phyloP scores from a whole-genome alignment of 2,329 filamentous ascomycete species.

The Westerdykella ornata region DNA sequence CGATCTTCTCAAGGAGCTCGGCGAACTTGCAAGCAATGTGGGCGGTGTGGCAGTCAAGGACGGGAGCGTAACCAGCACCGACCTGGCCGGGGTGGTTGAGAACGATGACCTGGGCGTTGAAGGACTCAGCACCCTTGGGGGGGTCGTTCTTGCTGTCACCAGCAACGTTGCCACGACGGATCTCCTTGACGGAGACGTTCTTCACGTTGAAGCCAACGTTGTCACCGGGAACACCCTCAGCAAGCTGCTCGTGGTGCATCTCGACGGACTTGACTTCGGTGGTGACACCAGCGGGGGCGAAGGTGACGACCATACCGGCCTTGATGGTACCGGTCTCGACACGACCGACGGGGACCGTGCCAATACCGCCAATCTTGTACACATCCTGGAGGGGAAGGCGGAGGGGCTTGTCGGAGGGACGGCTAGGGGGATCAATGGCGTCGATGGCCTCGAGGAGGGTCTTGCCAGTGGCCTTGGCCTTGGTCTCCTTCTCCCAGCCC shows the following conservation, averaged over 20 bases:
- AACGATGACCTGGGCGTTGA: constrained; percentile 99
- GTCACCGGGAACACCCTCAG: constrained; percentile 94
- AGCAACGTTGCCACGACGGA: constrained; percentile 99
- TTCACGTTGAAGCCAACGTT: constrained; percentile 99
- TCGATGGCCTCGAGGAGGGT: constrained; percentile 99
- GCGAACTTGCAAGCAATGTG: constrained; percentile 99
- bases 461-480: constrained; percentile 84
- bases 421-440: constrained; percentile 82
- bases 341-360: constrained; percentile 99
- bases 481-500: constrained; percentile 99
- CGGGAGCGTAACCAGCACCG: constrained; percentile 97
- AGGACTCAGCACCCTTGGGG: constrained; percentile 77
- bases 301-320: constrained; percentile 88
- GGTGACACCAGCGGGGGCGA: constrained; percentile 97
- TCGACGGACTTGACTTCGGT: constrained; percentile 99
- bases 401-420: constrained; percentile 98
- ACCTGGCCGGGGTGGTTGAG: constrained; percentile 99
- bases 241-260: constrained; percentile 99
- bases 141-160: constrained; percentile 99
- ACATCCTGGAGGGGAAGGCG: constrained; percentile 99
- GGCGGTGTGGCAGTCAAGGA: constrained; percentile 99
- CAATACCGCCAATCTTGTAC: constrained; percentile 99
- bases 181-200: constrained; percentile 99
- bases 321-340: constrained; percentile 97
- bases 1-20: constrained; percentile 99